phyloP scores from a whole-genome alignment of 2,329 filamentous ascomycete genomes.

The Neocatenulostroma microsporum region DNA sequence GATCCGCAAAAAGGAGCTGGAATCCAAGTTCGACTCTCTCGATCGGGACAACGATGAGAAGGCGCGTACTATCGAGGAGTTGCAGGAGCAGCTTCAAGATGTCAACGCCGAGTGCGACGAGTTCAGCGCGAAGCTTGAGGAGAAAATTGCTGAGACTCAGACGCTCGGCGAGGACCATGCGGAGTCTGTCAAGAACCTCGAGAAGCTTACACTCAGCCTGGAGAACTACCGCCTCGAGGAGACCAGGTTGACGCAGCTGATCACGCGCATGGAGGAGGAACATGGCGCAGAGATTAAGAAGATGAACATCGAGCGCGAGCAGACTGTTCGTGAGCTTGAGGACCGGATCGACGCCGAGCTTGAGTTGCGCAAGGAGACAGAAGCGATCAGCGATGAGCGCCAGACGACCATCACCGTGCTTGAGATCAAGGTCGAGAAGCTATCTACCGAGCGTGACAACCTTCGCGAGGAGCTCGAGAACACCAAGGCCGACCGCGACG shows the following conservation, averaged over 20 bases:
- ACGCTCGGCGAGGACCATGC: constrained; percentile 22
- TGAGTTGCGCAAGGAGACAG: constrained; percentile 31
- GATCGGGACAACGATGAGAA: constrained; percentile 33
- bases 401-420: constrained; percentile 33
- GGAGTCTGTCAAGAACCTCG: constrained; percentile 30
- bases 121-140: constrained; percentile 17
- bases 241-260: constrained; percentile 29
- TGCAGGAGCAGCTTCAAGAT: constrained; percentile 26
- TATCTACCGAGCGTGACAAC: constrained; percentile 32
- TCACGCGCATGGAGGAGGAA: constrained; percentile 34
- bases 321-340: constrained; percentile 31
- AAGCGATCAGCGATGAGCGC: constrained; percentile 34
- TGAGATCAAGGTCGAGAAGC: constrained; percentile 30
- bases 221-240: constrained; percentile 35
- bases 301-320: constrained; percentile 34
- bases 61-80: constrained; percentile 27
- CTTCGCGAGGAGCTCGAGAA: constrained; percentile 26
- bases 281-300: constrained; percentile 30
- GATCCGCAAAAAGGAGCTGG: constrained; percentile 30
- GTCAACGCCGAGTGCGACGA: constrained; percentile 19
- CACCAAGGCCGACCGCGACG: constrained; percentile 29
- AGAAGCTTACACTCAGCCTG: constrained; percentile 32
- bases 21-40: constrained; percentile 30
- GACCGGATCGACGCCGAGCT: constrained; percentile 30
- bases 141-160: constrained; percentile 17